phyloP scores from a whole-genome alignment of 2,329 filamentous ascomycete genomes.

The Beauveria varroae region DNA sequence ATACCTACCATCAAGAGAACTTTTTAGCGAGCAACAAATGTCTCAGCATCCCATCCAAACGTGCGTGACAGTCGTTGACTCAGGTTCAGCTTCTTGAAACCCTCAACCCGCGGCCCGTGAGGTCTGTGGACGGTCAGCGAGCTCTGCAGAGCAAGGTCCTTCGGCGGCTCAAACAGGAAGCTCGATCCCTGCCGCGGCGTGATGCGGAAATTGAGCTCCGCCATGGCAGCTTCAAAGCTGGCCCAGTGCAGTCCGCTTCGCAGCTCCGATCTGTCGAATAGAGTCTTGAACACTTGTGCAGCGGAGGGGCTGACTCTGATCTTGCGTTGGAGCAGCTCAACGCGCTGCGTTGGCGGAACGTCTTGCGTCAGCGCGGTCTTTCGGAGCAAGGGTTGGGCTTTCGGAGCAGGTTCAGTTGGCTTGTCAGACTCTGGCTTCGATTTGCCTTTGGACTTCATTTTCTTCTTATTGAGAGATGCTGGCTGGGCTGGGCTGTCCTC shows the following conservation, averaged over 20 bases:
- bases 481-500: too few relatives aligned
- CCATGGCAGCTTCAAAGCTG: not conserved
- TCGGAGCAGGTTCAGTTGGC: too few relatives aligned
- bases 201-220: not conserved
- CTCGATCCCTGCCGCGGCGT: not conserved
- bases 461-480: too few relatives aligned
- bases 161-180: not conserved
- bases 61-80: not conserved
- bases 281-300: not conserved
- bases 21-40: not conserved
- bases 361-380: too few relatives aligned
- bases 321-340: not conserved
- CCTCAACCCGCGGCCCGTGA: not conserved
- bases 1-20: too few relatives aligned
- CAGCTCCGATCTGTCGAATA: not conserved
- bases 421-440: too few relatives aligned
- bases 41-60: not conserved
- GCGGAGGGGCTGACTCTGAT: not conserved
- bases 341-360: too few relatives aligned
- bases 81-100: not conserved
- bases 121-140: not conserved
- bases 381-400: too few relatives aligned
- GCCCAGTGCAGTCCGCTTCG: not conserved
- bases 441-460: too few relatives aligned
- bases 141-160: not conserved